Evolutionary conservation across 2,329 filamentous ascomycete species (phyloP), one percentile per base, ranked within the genome.

Genomic region (Microdochium paspali): DNA sequence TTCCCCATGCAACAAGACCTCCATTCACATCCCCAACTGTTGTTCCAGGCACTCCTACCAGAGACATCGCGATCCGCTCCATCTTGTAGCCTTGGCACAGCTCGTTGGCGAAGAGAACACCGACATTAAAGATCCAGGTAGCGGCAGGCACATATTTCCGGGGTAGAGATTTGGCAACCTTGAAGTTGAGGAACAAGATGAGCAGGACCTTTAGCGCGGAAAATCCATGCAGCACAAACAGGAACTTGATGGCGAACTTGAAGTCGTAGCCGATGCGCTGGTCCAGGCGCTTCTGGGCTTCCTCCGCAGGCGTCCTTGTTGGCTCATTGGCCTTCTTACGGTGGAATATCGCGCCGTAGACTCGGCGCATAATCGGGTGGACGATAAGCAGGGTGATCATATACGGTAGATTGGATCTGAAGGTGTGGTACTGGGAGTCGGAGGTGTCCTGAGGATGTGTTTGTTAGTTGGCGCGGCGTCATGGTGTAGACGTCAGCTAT

Each of bases 121-220:
- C 76, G 47, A 98, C 79, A 58, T 95, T 96, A 72, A 96, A 97
- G 3, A 80, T 65, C 93, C 94, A 98, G 0, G 91, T 95, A 7
- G 77, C 82, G 3, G 71, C 70, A 0, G 90, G 90, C 1, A 95
- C 71, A 54, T 84, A 84, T 24, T 73, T 68, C 50, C 79, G 79
- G 10, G 90, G 88, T 12, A 95, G 65, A 35, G 68, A 68, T 5
- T 80, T 95, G 12, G 82, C 87, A 35, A 98, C 73, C 49, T 77
- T 77, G 68, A 86, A 96, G 65, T 98, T 98, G 54, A 85, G 60
- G 53, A 79, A 86, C 12, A 98, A 69, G 46, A 98, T 95, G 0
- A 74, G 51, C 2, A 96, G 65, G 15, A 98, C 79, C 65, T 98
- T 98, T 54, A 87, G 65, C 0, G 83, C 79, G 0, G 91, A 96